phyloP scores from a whole-genome alignment of 1,139 yeast species.

The Candida mesenterica region DNA sequence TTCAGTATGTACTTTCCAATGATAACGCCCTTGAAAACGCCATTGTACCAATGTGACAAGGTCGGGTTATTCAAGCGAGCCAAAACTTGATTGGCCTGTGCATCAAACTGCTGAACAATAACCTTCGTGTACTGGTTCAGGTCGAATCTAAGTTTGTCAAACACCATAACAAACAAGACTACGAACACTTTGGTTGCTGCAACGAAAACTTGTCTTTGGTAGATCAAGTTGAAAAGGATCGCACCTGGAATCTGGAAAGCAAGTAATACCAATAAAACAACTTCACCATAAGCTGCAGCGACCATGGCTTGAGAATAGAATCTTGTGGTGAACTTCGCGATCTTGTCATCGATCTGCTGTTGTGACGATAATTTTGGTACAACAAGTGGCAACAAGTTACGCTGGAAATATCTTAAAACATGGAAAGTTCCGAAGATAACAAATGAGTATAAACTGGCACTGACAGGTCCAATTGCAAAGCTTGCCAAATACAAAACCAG shows the following conservation, averaged over 20 bases:
- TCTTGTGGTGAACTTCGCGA: slow-evolving; percentile 35
- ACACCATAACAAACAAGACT: slow-evolving; percentile 33
- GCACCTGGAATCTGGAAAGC: slow-evolving; percentile 24
- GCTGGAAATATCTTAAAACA: slow-evolving; percentile 48
- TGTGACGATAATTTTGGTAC: slow-evolving; percentile 14
- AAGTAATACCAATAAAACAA: slow-evolving; percentile 28
- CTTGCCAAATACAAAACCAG: slow-evolving; percentile 32
- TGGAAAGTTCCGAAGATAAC: slow-evolving; percentile 60
- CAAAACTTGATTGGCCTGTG: no score
- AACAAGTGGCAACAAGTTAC: slow-evolving; percentile 15
- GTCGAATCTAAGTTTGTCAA: slow-evolving; percentile 46
- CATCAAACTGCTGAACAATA: slow-evolving; percentile 41
- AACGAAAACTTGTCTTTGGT: slow-evolving; percentile 17
- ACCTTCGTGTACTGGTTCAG: slow-evolving; percentile 41
- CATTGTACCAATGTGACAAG: no score
- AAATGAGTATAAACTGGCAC: slow-evolving; percentile 51
- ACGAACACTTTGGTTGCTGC: slow-evolving; percentile 17
- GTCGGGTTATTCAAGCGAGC: not conserved
- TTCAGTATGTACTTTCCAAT: slow-evolving; percentile 1
- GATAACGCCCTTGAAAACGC: slow-evolving; percentile 10
- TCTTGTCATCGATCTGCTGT: slow-evolving; percentile 18
- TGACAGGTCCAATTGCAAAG: slow-evolving; percentile 29
- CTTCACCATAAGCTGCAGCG: slow-evolving; percentile 49
- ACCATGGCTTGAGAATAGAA: slow-evolving; percentile 47
- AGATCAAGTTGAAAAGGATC: slow-evolving; percentile 13